These are phyloP conservation scores for Gloeophyllum trabeum DNA, from an alignment of 768 basidiomycete genomes.

Conservation along the genomic window DNA sequence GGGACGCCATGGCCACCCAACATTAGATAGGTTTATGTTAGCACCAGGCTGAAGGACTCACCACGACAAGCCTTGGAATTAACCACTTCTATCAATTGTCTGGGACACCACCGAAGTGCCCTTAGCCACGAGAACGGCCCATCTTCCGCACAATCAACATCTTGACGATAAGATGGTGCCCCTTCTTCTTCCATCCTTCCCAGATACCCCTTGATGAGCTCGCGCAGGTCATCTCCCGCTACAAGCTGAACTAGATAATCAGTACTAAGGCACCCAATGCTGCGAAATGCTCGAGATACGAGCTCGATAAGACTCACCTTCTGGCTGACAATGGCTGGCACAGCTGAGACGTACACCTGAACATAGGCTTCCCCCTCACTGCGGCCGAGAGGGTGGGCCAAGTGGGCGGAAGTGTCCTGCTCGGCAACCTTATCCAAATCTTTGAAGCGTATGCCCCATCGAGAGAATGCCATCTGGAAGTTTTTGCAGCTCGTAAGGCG, in stretches of 20 bases:
- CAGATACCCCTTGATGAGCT: constrained; percentile 65
- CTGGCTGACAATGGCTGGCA: constrained; percentile 64
- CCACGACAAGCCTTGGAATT: constrained; percentile 97
- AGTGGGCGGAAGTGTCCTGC: neutral
- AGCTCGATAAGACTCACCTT: no score
- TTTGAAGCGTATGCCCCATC: constrained; percentile 62
- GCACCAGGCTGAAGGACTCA: constrained; percentile 20
- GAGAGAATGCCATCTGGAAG: constrained; percentile 36
- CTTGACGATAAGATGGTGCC: constrained; percentile 2
- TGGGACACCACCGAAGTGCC: constrained; percentile 76
- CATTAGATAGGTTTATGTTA: constrained; percentile 1
- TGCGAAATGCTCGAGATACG: neutral
- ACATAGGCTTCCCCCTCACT: neutral
- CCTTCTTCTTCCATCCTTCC: constrained; percentile 44
- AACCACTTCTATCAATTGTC: constrained; percentile 66
- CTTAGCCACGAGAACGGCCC: constrained; percentile 40
- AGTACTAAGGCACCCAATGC: constrained; percentile 6
- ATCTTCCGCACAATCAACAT: constrained; percentile 2
- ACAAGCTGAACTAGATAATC: constrained; percentile 34
- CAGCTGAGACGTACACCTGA: constrained; percentile 35
- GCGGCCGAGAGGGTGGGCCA: neutral
- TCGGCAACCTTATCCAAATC: constrained; percentile 12
- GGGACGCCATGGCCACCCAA: neutral
- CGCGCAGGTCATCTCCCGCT: constrained; percentile 58
- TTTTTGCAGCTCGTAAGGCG: constrained; percentile 29